phyloP scores from a whole-genome alignment of 371 early-diverging fungal species.

The Batrachochytrium dendrobatidis region DNA sequence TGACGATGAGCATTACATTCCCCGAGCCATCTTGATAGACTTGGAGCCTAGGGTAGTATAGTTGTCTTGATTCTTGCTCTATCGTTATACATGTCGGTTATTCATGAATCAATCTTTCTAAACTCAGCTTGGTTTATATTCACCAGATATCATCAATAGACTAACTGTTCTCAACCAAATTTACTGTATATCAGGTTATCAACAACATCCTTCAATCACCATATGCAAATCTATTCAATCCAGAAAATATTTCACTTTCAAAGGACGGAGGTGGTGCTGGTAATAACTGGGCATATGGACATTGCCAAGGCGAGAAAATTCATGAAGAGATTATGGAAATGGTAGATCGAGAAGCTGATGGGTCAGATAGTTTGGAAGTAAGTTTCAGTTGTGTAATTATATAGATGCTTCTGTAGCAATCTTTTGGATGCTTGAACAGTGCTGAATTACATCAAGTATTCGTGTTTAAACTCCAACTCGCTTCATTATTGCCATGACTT shows the following conservation, averaged over 20 bases:
- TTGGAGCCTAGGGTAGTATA: conserved; percentile 75
- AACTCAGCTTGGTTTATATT: not conserved
- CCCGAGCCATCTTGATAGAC: conserved; percentile 93
- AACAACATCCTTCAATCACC: conserved; percentile 41
- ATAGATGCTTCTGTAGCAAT: too few species aligned
- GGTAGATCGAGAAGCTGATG: conserved; percentile 54
- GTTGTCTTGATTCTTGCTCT: not conserved
- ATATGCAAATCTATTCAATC: conserved; percentile 54
- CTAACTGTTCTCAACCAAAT: not conserved
- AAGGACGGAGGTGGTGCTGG: conserved; percentile 69
- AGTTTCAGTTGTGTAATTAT: conserved; percentile 44
- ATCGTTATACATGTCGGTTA: not conserved
- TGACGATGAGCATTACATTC: conserved; percentile 46
- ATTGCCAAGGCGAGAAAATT: conserved; percentile 31
- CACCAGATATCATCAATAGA: not conserved
- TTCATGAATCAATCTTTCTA: conserved; percentile 35
- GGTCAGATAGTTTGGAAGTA: conserved; percentile 39
- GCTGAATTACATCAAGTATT: too few species aligned
- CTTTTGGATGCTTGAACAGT: too few species aligned
- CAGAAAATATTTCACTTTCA: conserved; percentile 78
- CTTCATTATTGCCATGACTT: too few species aligned
- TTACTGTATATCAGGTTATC: conserved; percentile 28
- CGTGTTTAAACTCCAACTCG: too few species aligned
- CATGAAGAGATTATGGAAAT: conserved; percentile 40
- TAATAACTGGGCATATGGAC: conserved; percentile 47